These are phyloP conservation scores for Nemania serpens DNA, from an alignment of 2,329 filamentous ascomycete species.

Conservation along the genomic window DNA sequence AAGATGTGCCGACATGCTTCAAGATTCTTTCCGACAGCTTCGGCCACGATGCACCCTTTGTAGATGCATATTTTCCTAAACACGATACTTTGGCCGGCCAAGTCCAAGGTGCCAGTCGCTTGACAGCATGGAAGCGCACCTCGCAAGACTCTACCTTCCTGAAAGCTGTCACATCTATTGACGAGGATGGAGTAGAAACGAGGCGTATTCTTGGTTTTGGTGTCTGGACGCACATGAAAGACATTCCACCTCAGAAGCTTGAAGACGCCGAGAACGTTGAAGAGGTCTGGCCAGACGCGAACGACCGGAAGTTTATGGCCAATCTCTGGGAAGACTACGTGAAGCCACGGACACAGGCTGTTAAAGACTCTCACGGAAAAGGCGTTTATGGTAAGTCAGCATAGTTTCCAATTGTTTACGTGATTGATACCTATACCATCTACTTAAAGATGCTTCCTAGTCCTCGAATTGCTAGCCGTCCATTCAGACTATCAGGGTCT, in stretches of 20 bases:
- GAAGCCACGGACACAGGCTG: conserved; percentile 23
- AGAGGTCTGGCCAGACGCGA: conserved; percentile 30
- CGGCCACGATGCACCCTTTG: conserved; percentile 33
- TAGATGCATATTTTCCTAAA: conserved; percentile 33
- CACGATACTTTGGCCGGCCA: conserved; percentile 31
- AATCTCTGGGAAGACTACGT: conserved; percentile 34
- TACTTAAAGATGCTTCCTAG: conserved; percentile 11
- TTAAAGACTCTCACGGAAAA: conserved; percentile 22
- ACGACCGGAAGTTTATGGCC: conserved; percentile 34
- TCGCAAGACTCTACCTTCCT: conserved; percentile 24
- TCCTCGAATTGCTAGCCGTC: conserved; percentile 34
- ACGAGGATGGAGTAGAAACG: not conserved
- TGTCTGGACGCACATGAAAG: conserved; percentile 36
- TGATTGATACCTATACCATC: not conserved
- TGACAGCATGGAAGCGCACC: conserved; percentile 27
- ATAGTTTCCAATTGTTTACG: not conserved
- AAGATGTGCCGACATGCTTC: conserved; percentile 33
- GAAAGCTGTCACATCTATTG: conserved; percentile 27
- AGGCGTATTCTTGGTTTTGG: conserved; percentile 30
- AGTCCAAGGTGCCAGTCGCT: conserved; percentile 28
- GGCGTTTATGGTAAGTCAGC: conserved; percentile 32
- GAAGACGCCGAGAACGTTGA: conserved; percentile 28
- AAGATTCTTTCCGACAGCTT: conserved; percentile 31
- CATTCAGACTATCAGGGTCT: conserved; percentile 31
- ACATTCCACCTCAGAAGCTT: conserved; percentile 28